These are phyloP conservation scores for Nemania abortiva DNA, from an alignment of 2,329 filamentous ascomycete species.

Conservation along the genomic window DNA sequence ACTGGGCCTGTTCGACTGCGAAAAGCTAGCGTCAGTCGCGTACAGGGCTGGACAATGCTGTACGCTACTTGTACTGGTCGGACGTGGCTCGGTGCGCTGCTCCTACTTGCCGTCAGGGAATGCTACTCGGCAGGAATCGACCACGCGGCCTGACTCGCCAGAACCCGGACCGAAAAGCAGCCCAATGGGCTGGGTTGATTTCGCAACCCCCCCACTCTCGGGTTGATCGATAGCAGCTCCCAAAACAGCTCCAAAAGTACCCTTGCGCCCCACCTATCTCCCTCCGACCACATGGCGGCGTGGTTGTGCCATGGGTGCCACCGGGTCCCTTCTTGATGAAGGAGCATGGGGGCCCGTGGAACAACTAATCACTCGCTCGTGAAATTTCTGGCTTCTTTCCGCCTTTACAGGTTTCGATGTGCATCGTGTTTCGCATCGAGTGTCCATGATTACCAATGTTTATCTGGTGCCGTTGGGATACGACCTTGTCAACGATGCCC, in stretches of 20 bases:
- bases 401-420: conserved; percentile 32
- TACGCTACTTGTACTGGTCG: conserved; percentile 31
- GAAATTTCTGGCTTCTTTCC: conserved; percentile 46
- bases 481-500: conserved; percentile 27
- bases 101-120: conserved; percentile 37
- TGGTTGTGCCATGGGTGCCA: conserved; percentile 44
- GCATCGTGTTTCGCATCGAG: conserved; percentile 26
- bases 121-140: conserved; percentile 47
- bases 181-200: conserved; percentile 48
- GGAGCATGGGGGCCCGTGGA: conserved; percentile 40
- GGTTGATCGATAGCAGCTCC: conserved; percentile 46
- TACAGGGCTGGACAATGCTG: conserved; percentile 22
- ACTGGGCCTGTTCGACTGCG: conserved; percentile 23
- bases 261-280: conserved; percentile 45
- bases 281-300: conserved; percentile 50
- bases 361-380: conserved; percentile 44
- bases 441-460: conserved; percentile 27
- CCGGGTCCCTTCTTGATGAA: conserved; percentile 42
- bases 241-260: conserved; percentile 45
- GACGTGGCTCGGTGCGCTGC: conserved; percentile 43
- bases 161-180: conserved; percentile 48
- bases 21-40: conserved; percentile 19
- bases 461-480: conserved; percentile 27
- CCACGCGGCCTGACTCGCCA: conserved; percentile 50
- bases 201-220: conserved; percentile 45